Evolutionary conservation across 148 eudicot genomes (phyloP), one percentile per base, ranked within the genome.

Genomic region (Nyssa sinensis): DNA sequence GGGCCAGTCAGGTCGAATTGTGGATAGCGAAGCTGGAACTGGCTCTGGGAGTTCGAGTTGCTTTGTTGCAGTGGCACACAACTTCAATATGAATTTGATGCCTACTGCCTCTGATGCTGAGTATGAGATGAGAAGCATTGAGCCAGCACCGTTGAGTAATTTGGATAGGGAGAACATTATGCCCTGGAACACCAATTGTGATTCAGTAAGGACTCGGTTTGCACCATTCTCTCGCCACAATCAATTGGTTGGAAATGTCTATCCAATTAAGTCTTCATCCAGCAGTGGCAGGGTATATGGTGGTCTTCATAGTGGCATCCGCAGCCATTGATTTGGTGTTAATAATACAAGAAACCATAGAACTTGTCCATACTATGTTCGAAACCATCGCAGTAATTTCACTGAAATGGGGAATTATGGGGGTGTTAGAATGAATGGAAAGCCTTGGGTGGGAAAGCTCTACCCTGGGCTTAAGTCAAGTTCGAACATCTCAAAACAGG

Each of bases 401-500:
- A 66, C 19, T 3, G 77, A 66, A 55, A 44, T 73, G 58, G 76
- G 67, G 29, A 66, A 37, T 30, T 62, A 59, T 66, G 31, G 49
- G 13, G 60, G 67, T 23, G 31, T 33, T 25, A 66, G 62, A 33
- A 55, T 67, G 62, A 62, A 78, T 29, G 73, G 77, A 67, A 61
- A 62, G 69, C 61, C 76, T 13, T 73, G 73, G 74, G 28, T 67
- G n/a, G 71, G 69, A 62, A 79, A 41, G 62, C 49, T 74, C 59
- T 49, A 34, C 58, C 81, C 69, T 12, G 61, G 77, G 51, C 35
- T 58, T 16, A 1, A 67, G 77, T 73, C 63, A 14, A 78, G 64
- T 29, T 62, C 69, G 4, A 62, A 24, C 35, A 79, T 73, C 30
- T 70, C 79, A 70, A 70, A 77, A 37, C 69, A 70, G 69, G 79